Evolutionary conservation across 2,329 filamentous ascomycete genomes (phyloP).

Genomic region (Aspergillus aculeatinus): DNA sequence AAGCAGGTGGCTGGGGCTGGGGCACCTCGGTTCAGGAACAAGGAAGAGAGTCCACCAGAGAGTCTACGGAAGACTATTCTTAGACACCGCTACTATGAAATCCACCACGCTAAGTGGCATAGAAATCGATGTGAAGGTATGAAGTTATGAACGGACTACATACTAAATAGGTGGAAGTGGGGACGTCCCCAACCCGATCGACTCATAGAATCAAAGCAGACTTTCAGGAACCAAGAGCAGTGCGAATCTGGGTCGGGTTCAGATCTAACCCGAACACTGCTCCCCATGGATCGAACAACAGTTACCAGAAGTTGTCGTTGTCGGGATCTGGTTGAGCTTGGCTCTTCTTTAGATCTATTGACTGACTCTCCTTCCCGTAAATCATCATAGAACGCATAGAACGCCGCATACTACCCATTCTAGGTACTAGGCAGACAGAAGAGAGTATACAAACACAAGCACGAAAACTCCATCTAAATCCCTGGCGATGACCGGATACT

Average conservation of each 20-base stretch:
- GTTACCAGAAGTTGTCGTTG: not conserved
- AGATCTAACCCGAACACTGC: not conserved
- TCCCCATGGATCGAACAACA: not conserved
- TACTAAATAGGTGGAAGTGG: too few species aligned
- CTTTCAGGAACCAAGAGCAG: too few species aligned
- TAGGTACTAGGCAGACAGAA: too few species aligned
- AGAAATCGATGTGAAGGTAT: not conserved
- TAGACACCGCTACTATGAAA: not conserved
- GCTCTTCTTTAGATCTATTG: too few species aligned
- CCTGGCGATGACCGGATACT: not conserved
- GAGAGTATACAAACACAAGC: too few species aligned
- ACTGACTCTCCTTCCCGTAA: too few species aligned
- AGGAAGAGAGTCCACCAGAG: not conserved
- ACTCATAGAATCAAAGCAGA: too few species aligned
- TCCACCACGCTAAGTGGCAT: not conserved
- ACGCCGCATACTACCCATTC: too few species aligned
- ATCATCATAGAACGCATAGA: too few species aligned
- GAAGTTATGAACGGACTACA: not conserved
- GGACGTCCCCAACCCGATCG: too few species aligned
- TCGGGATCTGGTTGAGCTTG: not conserved
- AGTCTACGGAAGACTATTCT: not conserved
- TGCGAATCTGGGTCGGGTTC: not conserved
- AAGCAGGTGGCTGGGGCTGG: constrained; percentile 2
- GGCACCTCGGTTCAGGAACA: not conserved
- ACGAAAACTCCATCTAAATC: not conserved